A percentile compares a stretch with the other conserved stretches of the same genome.
Conservation (phyloP, 768 basidiomycete species). For the Russula foetens region DNA sequence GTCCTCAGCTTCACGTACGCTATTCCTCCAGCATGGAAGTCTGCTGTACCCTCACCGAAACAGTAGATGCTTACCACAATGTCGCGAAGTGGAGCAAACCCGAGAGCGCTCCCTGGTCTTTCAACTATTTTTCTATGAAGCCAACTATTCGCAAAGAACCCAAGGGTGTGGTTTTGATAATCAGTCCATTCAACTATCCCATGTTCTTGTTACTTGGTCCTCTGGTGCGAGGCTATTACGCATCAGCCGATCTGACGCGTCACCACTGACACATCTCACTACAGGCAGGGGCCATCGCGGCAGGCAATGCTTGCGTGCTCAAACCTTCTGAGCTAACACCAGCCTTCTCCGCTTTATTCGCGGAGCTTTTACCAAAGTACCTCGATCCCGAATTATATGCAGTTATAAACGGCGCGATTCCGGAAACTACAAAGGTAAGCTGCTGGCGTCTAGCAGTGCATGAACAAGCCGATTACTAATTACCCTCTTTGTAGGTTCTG, state of each 20-base stretch:
- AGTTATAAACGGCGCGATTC: constrained; percentile 29
- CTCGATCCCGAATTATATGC: constrained; percentile 29
- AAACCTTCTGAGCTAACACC: constrained; percentile 33
- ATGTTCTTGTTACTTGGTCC: constrained; percentile 50
- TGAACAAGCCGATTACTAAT: not conserved
- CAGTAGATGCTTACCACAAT: constrained; percentile 45
- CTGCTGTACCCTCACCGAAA: constrained; percentile 41
- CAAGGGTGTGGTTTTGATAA: constrained; percentile 66
- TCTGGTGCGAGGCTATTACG: constrained; percentile 34
- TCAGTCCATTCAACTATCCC: constrained; percentile 73
- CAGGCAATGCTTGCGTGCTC: constrained; percentile 29
- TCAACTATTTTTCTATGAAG: constrained; percentile 50
- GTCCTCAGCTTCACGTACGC: not conserved
- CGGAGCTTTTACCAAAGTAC: constrained; percentile 24
- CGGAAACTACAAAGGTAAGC: constrained; percentile 26
- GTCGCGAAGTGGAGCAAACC: constrained; percentile 73
- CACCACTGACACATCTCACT: not conserved
- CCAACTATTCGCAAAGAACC: constrained; percentile 67
- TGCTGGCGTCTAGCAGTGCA: not conserved
- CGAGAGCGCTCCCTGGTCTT: constrained; percentile 43
- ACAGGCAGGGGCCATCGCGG: constrained; percentile 31
- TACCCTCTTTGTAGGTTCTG: constrained; percentile 40
- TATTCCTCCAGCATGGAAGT: constrained; percentile 51
- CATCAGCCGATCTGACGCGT: too few species aligned
- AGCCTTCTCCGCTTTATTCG: constrained; percentile 24